Base-by-base conservation (phyloP, 2,329 filamentous ascomycete genomes). In the Cercospora sp. region DNA sequence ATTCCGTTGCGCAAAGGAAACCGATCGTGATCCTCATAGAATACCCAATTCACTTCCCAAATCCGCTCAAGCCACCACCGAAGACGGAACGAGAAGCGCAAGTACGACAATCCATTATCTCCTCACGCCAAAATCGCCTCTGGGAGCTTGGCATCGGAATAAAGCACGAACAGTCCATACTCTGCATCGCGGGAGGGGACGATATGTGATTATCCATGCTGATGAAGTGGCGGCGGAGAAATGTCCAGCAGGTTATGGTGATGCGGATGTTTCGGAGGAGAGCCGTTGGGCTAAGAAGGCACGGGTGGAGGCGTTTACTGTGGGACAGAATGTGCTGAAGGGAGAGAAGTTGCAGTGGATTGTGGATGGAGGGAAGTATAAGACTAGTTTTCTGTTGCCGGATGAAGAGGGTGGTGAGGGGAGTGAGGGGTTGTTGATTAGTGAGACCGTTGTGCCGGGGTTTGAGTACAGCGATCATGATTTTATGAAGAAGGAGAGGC, bases 391-490 rank as follows among this genome's bases (percentile, higher is more conserved):
- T 77, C 74, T 91, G 66, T 76, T 90, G 33, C 81, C 83, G 1
- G 83, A 84, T 62, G 77, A 75, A 9, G 78, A 78, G 53, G 77
- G 74, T 2, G 73, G 75, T 4, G 74, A 72, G 28, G 79, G 77
- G 42, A 81, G 79, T 42, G 82, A 81, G 18, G 87, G 86, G 0
- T 76, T 90, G 72, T 80, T 91, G 79, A 90, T 91, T 68, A 88
- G 85, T 59, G 88, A 91, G 81, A 90, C 87, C 0, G 88, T 90
- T 1, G 83, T 90, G 7, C 89, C 89, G 0, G 89, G 89, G 0
- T 91, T 91, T 73, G 88, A 90, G 74, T 90, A 83, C 72, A 82
- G 81, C 66, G 88, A 91, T 76, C 88, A 91, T 76, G 87, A 90
- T 74, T 91, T 91, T 73, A 81, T 92, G 73, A 82, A 80, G 5